phyloP scores from a whole-genome alignment of 495 filamentous ascomycete genomes.

The Trichoderma orchidacearum region DNA sequence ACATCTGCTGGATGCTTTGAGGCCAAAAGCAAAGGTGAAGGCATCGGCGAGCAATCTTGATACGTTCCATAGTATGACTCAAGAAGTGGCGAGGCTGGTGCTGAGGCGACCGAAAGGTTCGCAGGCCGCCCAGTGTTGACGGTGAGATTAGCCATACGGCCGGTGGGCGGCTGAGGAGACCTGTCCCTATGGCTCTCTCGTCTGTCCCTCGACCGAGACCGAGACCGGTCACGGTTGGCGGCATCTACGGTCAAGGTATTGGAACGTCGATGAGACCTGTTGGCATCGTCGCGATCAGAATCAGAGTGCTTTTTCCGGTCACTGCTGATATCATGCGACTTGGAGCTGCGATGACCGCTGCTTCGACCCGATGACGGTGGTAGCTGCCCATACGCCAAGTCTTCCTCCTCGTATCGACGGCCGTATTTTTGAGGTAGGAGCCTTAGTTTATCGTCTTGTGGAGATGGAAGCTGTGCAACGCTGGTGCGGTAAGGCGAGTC shows the following conservation, averaged over 20 bases:
- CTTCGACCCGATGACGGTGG: slow-evolving; percentile 5
- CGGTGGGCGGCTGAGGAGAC: slow-evolving; percentile 33
- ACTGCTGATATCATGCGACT: slow-evolving; percentile 5
- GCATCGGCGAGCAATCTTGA: slow-evolving; percentile 91
- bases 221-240: slow-evolving; percentile 3
- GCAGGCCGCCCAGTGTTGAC: slow-evolving; percentile 26
- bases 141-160: slow-evolving; percentile 29
- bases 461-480: slow-evolving; percentile 10
- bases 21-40: slow-evolving; percentile 50
- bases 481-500: slow-evolving; percentile 14
- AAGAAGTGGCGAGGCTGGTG: slow-evolving; percentile 69
- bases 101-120: slow-evolving; percentile 32
- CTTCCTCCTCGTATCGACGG: slow-evolving; percentile 16
- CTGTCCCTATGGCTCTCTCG: slow-evolving; percentile 20
- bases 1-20: slow-evolving; percentile 14
- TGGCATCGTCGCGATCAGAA: slow-evolving; percentile 6
- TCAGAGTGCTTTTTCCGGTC: slow-evolving; percentile 5
- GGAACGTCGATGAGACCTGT: slow-evolving; percentile 10
- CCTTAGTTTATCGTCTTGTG: slow-evolving; percentile 2
- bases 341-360: slow-evolving; percentile 4
- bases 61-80: slow-evolving; percentile 93
- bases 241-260: slow-evolving; percentile 25
- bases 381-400: slow-evolving; percentile 28
- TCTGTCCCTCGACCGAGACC: slow-evolving; percentile 1
- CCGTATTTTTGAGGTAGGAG: background rate